Evolutionary conservation across 2,329 filamentous ascomycete genomes (phyloP).

Genomic region (Paracamarosporium sp.): DNA sequence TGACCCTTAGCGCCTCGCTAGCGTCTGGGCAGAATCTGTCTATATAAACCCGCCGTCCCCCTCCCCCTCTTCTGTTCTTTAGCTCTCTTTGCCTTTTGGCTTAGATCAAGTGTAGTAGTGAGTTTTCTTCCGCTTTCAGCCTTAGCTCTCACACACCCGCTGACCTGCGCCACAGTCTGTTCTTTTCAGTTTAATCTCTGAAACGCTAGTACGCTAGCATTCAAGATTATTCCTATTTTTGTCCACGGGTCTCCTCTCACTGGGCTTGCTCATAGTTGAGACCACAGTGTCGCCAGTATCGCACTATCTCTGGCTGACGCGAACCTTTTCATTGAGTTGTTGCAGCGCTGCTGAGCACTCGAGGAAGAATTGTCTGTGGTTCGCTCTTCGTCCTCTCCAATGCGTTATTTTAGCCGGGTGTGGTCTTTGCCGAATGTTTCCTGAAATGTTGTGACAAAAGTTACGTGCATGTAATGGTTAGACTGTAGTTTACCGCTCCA

Average conservation of each 20-base stretch:
- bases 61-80: not conserved
- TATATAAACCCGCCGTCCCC: not conserved
- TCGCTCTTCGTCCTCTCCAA: too few relatives aligned
- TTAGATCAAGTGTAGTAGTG: slow-evolving; percentile 5
- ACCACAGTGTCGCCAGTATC: not conserved
- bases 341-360: not conserved
- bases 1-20: not conserved
- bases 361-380: not conserved
- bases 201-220: not conserved
- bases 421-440: too few relatives aligned
- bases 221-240: slow-evolving; percentile 5
- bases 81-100: slow-evolving; percentile 4
- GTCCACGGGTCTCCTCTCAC: not conserved
- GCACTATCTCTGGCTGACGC: not conserved
- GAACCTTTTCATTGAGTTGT: not conserved
- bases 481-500: too few relatives aligned
- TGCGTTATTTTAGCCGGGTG: too few relatives aligned
- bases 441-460: too few relatives aligned
- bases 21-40: not conserved
- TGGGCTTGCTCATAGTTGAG: slow-evolving; percentile 6
- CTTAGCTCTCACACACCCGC: not conserved
- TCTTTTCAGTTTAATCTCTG: slow-evolving; percentile 4
- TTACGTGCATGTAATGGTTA: too few relatives aligned
- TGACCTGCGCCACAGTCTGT: not conserved
- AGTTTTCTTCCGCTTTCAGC: not conserved